Conservation (phyloP, 208 protist species). For the Borovskyia barvae region DNA sequence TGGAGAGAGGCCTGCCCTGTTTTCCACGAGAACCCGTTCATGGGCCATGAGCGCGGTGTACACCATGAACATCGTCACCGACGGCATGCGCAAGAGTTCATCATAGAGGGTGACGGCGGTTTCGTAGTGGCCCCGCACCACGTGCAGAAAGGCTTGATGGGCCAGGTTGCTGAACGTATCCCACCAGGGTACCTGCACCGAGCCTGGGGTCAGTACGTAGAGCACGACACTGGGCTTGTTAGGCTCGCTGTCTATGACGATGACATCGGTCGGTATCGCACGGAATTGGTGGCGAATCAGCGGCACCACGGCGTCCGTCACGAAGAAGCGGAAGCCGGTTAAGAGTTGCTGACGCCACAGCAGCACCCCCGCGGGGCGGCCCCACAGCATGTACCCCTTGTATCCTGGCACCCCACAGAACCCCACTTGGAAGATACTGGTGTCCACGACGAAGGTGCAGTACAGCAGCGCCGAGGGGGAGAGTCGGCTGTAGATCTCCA, state of each 20-base stretch:
- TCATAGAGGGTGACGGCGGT: constrained; percentile 4
- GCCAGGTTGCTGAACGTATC: constrained; percentile 7
- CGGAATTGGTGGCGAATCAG: constrained; percentile 31
- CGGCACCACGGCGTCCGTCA: constrained; percentile 34
- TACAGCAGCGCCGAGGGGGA: constrained; percentile 8
- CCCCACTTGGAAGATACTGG: constrained; percentile 30
- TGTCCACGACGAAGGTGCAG: constrained; percentile 36
- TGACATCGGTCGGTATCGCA: constrained; percentile 30
- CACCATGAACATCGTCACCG: neutral
- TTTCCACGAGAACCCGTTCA: constrained; percentile 11
- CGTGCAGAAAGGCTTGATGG: constrained; percentile 17
- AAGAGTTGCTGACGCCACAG: constrained; percentile 24
- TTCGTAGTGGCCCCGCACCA: constrained; percentile 11
- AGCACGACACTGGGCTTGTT: constrained; percentile 22
- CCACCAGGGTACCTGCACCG: constrained; percentile 16
- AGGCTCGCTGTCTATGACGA: constrained; percentile 12
- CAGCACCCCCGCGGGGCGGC: constrained; percentile 18
- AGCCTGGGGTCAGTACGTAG: constrained; percentile 29
- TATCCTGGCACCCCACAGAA: constrained; percentile 35
- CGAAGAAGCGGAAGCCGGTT: constrained; percentile 26
- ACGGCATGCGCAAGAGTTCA: neutral
- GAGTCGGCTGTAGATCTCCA: constrained; percentile 31
- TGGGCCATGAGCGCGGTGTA: constrained; percentile 6
- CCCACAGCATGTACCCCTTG: constrained; percentile 37
- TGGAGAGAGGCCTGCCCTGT: constrained; percentile 4